These are phyloP conservation scores for Nematodospora valgi DNA, from an alignment of 805 yeast genomes.

Conservation along the genomic window DNA sequence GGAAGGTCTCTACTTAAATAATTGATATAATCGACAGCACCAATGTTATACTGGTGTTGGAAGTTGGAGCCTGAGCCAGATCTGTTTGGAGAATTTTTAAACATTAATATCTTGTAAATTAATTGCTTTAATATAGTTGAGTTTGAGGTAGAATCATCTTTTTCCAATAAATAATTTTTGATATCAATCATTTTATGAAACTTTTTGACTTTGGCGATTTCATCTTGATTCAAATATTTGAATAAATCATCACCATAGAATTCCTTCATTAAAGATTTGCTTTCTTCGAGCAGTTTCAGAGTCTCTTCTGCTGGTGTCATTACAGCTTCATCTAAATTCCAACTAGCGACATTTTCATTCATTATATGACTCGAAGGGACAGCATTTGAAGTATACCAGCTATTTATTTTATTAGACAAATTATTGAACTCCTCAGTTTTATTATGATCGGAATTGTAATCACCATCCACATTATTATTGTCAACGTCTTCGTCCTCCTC, in stretches of 20 bases:
- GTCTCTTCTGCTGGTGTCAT: background rate
- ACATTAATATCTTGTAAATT: slow-evolving; percentile 7
- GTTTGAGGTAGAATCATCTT: background rate
- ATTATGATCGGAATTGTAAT: slow-evolving; percentile 7
- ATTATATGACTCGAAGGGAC: slow-evolving; percentile 16
- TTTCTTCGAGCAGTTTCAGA: slow-evolving; percentile 1
- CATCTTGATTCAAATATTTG: slow-evolving; percentile 19
- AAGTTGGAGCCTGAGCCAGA: background rate
- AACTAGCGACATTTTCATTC: slow-evolving; percentile 35
- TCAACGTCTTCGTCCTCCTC: slow-evolving; percentile 12
- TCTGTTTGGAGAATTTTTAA: background rate
- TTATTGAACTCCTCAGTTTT: slow-evolving; percentile 4
- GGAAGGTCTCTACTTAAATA: slow-evolving; percentile 10
- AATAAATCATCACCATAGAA: slow-evolving; percentile 33
- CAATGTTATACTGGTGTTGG: slow-evolving; percentile 6
- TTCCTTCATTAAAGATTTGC: slow-evolving; percentile 13
- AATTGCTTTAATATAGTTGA: slow-evolving; percentile 7
- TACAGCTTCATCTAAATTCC: slow-evolving; percentile 31
- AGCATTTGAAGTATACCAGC: slow-evolving; percentile 16
- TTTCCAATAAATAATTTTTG: slow-evolving; percentile 8
- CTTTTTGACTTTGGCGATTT: slow-evolving; percentile 21
- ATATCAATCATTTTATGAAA: slow-evolving; percentile 17
- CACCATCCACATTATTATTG: slow-evolving; percentile 11
- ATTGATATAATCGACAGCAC: slow-evolving; percentile 12
- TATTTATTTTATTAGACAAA: slow-evolving; percentile 16